Conservation (phyloP, 2,329 filamentous ascomycete genomes). For the Cladosporium sp. region DNA sequence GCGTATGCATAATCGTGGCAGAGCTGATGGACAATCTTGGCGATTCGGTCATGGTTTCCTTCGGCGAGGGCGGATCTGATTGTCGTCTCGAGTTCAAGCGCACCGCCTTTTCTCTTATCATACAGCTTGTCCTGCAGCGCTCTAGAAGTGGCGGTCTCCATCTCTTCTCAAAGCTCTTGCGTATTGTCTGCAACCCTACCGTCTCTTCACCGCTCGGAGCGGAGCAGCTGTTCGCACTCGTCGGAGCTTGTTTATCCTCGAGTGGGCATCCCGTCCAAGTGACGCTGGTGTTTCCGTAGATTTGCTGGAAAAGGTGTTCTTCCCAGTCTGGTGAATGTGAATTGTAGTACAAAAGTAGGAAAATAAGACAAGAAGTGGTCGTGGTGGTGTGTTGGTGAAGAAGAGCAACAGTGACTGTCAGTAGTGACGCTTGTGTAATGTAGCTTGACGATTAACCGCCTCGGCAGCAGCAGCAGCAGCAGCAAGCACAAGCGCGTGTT, state of each 20-base stretch:
- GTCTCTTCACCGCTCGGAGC: not conserved
- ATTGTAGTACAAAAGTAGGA: too few species aligned
- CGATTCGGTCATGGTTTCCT: constrained; percentile 74
- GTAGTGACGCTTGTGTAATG: too few species aligned
- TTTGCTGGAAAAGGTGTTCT: too few species aligned
- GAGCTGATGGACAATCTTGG: constrained; percentile 87
- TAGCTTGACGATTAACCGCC: too few species aligned
- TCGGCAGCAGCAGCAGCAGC: too few species aligned
- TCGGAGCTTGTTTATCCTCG: constrained; percentile 7
- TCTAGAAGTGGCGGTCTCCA: constrained; percentile 87
- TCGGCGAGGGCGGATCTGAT: constrained; percentile 77
- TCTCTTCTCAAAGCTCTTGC: constrained; percentile 33
- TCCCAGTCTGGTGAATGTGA: too few species aligned
- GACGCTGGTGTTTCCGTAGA: too few species aligned
- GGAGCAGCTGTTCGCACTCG: constrained; percentile 3
- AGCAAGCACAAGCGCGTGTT: too few species aligned
- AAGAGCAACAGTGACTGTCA: too few species aligned
- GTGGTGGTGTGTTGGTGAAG: too few species aligned
- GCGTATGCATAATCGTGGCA: constrained; percentile 98
- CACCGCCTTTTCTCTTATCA: constrained; percentile 93
- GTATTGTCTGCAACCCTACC: not conserved
- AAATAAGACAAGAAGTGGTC: too few species aligned
- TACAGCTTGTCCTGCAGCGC: constrained; percentile 97
- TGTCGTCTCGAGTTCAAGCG: constrained; percentile 85
- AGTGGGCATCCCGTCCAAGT: constrained; percentile 4